phyloP scores from a whole-genome alignment of 2,329 filamentous ascomycete genomes.

The Ophiostoma himal-ulmi region DNA sequence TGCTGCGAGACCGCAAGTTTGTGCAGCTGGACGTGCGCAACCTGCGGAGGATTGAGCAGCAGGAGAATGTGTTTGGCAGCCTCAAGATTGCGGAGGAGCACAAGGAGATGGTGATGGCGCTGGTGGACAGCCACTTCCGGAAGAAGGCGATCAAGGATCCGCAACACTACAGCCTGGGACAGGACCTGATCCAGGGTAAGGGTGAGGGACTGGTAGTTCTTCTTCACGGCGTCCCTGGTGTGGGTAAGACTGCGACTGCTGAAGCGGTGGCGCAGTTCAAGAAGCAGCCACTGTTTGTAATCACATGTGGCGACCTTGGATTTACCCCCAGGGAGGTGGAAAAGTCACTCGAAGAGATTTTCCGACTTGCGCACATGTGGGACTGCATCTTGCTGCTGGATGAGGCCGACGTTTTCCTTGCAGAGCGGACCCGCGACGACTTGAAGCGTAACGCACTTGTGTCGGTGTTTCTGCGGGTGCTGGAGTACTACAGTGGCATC shows the following conservation, averaged over 20 bases:
- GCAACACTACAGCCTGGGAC: slow-evolving; percentile 16
- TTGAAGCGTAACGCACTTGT: slow-evolving; percentile 34
- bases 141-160: slow-evolving; percentile 21
- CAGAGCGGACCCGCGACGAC: slow-evolving; percentile 26
- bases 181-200: slow-evolving; percentile 44
- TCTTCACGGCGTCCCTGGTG: slow-evolving; percentile 44
- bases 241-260: slow-evolving; percentile 46
- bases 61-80: slow-evolving; percentile 24
- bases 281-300: slow-evolving; percentile 42
- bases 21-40: slow-evolving; percentile 23
- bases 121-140: slow-evolving; percentile 26
- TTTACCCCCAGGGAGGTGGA: slow-evolving; percentile 35
- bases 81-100: slow-evolving; percentile 28
- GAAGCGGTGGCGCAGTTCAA: slow-evolving; percentile 36
- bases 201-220: slow-evolving; percentile 41
- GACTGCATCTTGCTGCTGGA: slow-evolving; percentile 29
- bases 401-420: slow-evolving; percentile 30
- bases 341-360: slow-evolving; percentile 28
- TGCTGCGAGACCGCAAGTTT: slow-evolving; percentile 30
- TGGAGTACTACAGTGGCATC: slow-evolving; percentile 45
- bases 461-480: slow-evolving; percentile 41
- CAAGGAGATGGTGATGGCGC: slow-evolving; percentile 27
- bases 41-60: slow-evolving; percentile 18
- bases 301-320: slow-evolving; percentile 46
- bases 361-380: slow-evolving; percentile 27